Evolutionary conservation across 177 flowering plant genomes (phyloP), one percentile per base, ranked within the genome.

Genomic region (Vitis hybrid): DNA sequence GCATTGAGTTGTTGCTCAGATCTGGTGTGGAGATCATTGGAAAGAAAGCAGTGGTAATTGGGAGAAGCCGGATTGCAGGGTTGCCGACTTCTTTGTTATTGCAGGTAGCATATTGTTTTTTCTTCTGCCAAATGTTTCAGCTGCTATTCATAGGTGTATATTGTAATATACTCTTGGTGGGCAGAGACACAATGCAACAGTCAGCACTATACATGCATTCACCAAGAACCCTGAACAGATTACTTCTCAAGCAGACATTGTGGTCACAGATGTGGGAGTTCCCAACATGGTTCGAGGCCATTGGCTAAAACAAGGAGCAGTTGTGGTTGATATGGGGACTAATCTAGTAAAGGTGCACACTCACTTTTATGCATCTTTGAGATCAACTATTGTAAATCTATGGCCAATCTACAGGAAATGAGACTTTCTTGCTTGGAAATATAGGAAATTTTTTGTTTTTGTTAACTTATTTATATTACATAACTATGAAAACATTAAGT

Each of bases 221-320:
- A 68, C 81, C 0, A 64, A 64, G 26, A 51, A 75, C 39, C 77
- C 77, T 0, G 79, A 81, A 58, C 29, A 64, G 9, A 67, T 78
- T n/a, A 66, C 65, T n/a, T 51, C 76, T 51, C 67, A 81, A 68
- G 81, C 79, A 26, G 84, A 81, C 62, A 78, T 81, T 60, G 56
- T 81, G 5, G 52, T 81, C 33, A 19, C 79, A 14, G 84, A 65
- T 48, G 81, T 67, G 18, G 81, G 84, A 29, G 16, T 58, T 10
- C 74, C 81, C 1, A 68, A 73, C 49, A 61, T 78, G 57, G 79
- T 78, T 3, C 67, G 72, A 2, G 79, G 76, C 10, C 74, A 69
- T 62, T 81, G 81, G 84, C 51, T 81, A 15, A 81, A 81, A 56
- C 79, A 76, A 1, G 84, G 79, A 26, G 81, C 81, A 9, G 76